phyloP scores from a whole-genome alignment of 768 basidiomycete genomes.

The Phanerochaete sordida region DNA sequence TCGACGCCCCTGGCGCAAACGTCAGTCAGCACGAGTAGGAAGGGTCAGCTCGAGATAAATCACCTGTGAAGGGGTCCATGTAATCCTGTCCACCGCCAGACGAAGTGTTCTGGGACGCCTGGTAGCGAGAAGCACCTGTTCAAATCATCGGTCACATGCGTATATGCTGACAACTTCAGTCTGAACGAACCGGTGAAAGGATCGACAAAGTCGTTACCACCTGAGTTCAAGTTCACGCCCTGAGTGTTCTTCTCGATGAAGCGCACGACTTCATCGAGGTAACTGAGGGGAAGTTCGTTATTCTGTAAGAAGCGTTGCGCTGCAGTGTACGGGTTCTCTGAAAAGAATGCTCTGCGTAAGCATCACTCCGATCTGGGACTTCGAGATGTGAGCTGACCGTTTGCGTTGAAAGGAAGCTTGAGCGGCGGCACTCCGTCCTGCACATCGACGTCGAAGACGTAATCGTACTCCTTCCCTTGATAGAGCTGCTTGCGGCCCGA shows the following conservation, averaged over 20 bases:
- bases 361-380: not conserved
- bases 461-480: constrained; percentile 94
- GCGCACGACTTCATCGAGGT: constrained; percentile 85
- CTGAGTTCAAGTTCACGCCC: constrained; percentile 64
- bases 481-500: constrained; percentile 88
- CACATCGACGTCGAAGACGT: constrained; percentile 98
- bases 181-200: constrained; percentile 76
- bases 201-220: constrained; percentile 64
- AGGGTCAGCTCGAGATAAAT: not conserved
- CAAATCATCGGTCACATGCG: not conserved
- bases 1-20: constrained; percentile 25
- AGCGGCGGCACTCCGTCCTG: constrained; percentile 89
- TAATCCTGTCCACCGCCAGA: constrained; percentile 15
- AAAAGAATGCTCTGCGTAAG: not conserved
- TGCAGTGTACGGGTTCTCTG: constrained; percentile 89
- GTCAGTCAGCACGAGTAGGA: not conserved
- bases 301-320: constrained; percentile 84
- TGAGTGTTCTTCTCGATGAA: constrained; percentile 93
- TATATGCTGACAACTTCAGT: not conserved
- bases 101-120: constrained; percentile 17
- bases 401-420: constrained; percentile 90
- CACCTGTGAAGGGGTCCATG: constrained; percentile 28
- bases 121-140: constrained; percentile 32
- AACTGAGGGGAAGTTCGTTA: constrained; percentile 79
- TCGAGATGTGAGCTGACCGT: constrained; percentile 46